These are phyloP conservation scores for Amphicarpaea edgeworthii DNA, from an alignment of 306 rosid genomes.

Conservation along the genomic window DNA sequence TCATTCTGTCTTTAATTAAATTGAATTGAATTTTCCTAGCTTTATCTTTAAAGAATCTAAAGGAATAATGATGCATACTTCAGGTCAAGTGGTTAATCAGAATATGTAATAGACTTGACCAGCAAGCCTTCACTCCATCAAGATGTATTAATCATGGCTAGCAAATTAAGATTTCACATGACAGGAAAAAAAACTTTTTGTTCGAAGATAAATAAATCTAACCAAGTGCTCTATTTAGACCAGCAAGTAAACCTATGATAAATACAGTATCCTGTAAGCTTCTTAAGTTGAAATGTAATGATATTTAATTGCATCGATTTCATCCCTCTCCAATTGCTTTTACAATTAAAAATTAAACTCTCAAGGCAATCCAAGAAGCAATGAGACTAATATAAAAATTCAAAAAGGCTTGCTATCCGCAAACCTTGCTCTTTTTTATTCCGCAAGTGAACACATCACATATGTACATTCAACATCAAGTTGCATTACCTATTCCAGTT, in stretches of 20 bases:
- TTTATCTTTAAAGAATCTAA: too few relatives aligned
- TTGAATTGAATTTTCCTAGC: too few relatives aligned
- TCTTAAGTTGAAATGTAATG: conserved; percentile 6
- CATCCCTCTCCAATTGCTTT: conserved; percentile 16
- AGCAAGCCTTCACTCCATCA: too few relatives aligned
- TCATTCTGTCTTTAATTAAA: too few relatives aligned
- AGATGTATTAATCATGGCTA: neutral
- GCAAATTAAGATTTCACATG: conserved; percentile 5
- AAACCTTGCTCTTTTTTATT: neutral
- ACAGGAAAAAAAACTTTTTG: neutral
- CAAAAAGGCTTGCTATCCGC: neutral
- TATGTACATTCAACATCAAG: neutral
- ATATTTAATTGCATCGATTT: neutral
- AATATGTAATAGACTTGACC: too few relatives aligned
- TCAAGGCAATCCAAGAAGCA: neutral
- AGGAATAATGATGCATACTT: too few relatives aligned
- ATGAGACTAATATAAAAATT: conserved; percentile 19
- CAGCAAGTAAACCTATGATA: conserved; percentile 15
- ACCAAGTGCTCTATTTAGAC: conserved; percentile 2
- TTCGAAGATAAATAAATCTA: neutral
- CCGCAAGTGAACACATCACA: neutral
- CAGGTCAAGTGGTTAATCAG: too few relatives aligned
- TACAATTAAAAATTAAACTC: neutral
- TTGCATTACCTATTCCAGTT: conserved; percentile 28
- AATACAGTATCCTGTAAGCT: neutral